Percentiles rank a stretch among this genome's conserved stretches.
phyloP scores from a whole-genome alignment of 305 asterid species.

The Withania somnifera region DNA sequence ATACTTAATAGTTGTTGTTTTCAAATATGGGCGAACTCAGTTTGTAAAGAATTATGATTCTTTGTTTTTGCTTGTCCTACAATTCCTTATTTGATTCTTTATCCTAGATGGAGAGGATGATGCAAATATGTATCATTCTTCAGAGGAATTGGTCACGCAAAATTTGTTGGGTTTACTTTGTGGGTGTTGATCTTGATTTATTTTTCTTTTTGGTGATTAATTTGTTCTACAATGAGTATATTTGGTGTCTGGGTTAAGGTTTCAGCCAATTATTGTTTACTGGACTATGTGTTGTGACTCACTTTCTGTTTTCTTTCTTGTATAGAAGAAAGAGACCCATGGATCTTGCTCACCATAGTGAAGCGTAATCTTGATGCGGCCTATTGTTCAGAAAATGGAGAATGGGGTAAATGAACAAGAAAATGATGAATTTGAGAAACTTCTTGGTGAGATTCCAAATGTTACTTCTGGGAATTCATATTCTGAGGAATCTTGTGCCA shows the following conservation, averaged over 20 bases:
- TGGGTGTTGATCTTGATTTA: neutral
- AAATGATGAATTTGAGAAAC: slow-evolving; percentile 2
- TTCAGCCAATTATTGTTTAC: neutral
- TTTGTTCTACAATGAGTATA: neutral
- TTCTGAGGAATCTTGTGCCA: neutral
- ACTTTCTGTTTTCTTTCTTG: neutral
- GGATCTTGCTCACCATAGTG: neutral
- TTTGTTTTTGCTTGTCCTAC: neutral
- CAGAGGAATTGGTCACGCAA: neutral
- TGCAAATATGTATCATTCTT: neutral
- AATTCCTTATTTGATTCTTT: too few relatives aligned
- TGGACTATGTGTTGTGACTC: neutral
- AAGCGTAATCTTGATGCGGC: neutral
- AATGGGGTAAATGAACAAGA: neutral
- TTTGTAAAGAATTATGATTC: neutral
- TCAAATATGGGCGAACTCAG: neutral
- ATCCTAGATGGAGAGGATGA: neutral
- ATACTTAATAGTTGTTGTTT: neutral
- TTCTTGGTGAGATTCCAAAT: slow-evolving; percentile 2
- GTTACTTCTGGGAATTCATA: neutral
- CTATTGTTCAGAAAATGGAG: neutral
- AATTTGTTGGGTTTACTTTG: neutral
- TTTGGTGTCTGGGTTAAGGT: neutral
- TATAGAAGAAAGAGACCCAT: neutral
- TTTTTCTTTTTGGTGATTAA: neutral